Percentiles rank a stretch among this genome's conserved stretches.
These are phyloP conservation scores for Catharanthus roseus DNA, from an alignment of 257 asterid species.

Conservation along the genomic window DNA sequence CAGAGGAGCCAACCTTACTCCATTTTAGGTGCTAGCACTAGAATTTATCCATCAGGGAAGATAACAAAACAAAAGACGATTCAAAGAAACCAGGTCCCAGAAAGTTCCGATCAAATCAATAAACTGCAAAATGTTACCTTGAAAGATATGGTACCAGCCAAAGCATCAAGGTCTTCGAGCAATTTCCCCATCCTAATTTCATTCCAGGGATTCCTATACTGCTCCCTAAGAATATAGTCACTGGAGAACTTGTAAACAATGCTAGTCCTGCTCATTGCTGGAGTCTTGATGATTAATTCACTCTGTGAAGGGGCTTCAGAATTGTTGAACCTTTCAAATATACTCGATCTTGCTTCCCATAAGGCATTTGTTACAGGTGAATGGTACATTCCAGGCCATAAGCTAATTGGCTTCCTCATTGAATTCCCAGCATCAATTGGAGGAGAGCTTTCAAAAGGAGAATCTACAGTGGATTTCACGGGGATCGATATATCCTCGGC, in stretches of 20 bases:
- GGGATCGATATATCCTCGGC: constrained; percentile 16
- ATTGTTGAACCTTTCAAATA: constrained; percentile 41
- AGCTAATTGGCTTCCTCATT: constrained; percentile 70
- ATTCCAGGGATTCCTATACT: constrained; percentile 90
- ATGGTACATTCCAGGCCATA: constrained; percentile 94
- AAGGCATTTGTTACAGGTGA: constrained; percentile 90
- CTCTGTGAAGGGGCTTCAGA: constrained; percentile 34
- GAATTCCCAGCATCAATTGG: constrained; percentile 82
- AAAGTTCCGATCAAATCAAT: neutral
- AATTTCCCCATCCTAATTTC: constrained; percentile 80
- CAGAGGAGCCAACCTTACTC: neutral
- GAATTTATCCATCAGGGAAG: neutral
- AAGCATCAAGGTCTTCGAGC: constrained; percentile 97
- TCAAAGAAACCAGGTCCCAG: neutral
- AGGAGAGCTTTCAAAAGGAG: constrained; percentile 31
- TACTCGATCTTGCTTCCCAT: constrained; percentile 81
- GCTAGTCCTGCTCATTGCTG: constrained; percentile 66
- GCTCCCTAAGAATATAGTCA: constrained; percentile 79
- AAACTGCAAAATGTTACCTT: constrained; percentile 40
- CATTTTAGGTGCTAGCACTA: neutral
- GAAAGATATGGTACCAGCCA: constrained; percentile 87
- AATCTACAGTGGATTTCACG: constrained; percentile 22
- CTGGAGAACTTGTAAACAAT: constrained; percentile 57
- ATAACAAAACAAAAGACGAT: neutral
- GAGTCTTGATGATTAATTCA: constrained; percentile 47